Conservation (phyloP, 352 stramenopile species). For the Aphanomyces cochlioides region DNA sequence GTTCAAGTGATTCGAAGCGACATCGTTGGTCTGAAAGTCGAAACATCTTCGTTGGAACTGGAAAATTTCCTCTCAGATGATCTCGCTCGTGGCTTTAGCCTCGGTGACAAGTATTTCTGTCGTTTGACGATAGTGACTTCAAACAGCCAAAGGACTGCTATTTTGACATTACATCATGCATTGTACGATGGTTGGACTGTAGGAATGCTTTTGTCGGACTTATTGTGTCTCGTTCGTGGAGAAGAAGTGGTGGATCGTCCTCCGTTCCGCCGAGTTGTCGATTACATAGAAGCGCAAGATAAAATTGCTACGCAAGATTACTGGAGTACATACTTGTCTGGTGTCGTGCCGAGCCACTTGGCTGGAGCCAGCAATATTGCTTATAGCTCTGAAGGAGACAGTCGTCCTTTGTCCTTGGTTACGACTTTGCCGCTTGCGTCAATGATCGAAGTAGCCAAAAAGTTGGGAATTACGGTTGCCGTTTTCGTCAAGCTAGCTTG, state of each 20-base stretch:
- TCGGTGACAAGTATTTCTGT: neutral
- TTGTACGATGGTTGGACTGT: constrained; percentile 9
- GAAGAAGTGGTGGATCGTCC: neutral
- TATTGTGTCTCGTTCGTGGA: neutral
- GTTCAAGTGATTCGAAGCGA: neutral
- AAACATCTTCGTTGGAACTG: neutral
- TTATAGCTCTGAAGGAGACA: neutral
- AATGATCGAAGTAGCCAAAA: neutral
- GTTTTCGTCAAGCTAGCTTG: neutral
- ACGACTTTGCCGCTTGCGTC: neutral
- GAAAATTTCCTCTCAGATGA: neutral
- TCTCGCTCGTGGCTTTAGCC: neutral
- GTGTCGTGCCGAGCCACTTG: neutral
- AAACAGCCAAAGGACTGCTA: neutral
- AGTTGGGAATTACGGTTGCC: neutral
- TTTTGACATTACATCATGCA: neutral
- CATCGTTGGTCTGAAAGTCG: neutral
- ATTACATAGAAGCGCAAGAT: neutral
- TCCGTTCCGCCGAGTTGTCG: neutral
- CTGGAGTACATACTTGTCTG: neutral
- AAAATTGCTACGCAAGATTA: neutral
- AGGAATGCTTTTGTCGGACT: neutral
- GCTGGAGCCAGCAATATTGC: neutral
- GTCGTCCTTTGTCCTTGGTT: neutral
- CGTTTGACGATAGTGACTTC: neutral